phyloP scores from a whole-genome alignment of 192 early-diverging fungal genomes.

The Gaertneriomyces sp. region DNA sequence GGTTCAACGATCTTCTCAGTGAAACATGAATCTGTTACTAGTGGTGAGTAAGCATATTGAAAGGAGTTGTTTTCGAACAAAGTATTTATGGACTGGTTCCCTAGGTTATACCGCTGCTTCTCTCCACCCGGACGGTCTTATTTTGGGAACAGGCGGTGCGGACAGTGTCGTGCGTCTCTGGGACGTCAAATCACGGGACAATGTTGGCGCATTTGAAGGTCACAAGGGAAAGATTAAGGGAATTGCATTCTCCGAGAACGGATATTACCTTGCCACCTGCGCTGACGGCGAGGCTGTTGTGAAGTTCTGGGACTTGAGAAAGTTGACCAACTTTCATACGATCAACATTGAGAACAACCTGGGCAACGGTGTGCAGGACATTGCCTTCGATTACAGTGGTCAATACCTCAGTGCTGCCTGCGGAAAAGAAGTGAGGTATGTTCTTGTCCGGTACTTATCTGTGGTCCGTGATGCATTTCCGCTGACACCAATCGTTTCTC shows the following conservation, averaged over 20 bases:
- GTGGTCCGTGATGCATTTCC: background rate
- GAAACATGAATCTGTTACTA: constrained; percentile 38
- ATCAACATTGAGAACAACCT: constrained; percentile 54
- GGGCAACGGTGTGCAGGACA: constrained; percentile 50
- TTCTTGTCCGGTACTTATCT: background rate
- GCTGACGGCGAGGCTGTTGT: constrained; percentile 64
- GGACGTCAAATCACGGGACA: constrained; percentile 71
- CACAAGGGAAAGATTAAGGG: constrained; percentile 57
- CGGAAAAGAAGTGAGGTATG: constrained; percentile 37
- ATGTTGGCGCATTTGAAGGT: constrained; percentile 64
- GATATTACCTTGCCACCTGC: constrained; percentile 83
- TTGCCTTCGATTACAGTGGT: constrained; percentile 78
- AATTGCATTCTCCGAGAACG: constrained; percentile 89
- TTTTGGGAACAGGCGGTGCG: constrained; percentile 73
- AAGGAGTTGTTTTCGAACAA: background rate
- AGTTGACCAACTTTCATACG: constrained; percentile 66
- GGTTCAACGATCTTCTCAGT: constrained; percentile 50
- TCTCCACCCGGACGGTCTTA: constrained; percentile 92
- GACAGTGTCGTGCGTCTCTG: constrained; percentile 74
- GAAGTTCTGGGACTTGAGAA: constrained; percentile 92
- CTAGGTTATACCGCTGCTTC: constrained; percentile 59
- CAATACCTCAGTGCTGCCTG: constrained; percentile 78
- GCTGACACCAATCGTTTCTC: background rate
- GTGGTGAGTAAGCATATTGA: constrained; percentile 32
- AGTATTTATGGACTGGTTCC: background rate